phyloP scores from a whole-genome alignment of 305 asterid genomes.

The Salvia sclarea region DNA sequence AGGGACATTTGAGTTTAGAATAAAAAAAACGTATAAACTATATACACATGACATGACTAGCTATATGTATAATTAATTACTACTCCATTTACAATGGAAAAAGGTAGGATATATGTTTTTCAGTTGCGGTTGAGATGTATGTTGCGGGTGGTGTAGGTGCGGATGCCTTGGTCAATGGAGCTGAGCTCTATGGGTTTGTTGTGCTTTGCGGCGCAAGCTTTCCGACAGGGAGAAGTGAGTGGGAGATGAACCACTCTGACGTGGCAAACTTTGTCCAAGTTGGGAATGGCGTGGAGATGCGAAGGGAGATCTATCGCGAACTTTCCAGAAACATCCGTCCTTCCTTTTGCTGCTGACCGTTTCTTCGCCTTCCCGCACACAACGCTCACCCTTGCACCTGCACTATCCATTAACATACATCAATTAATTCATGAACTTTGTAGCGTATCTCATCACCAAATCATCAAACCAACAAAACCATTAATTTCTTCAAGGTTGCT shows the following conservation, averaged over 20 bases:
- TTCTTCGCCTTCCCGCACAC: constrained; percentile 52
- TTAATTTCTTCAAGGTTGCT: no score
- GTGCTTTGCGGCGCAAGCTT: constrained; percentile 36
- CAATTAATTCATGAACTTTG: not conserved
- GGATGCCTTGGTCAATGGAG: constrained; percentile 53
- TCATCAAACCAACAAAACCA: not conserved
- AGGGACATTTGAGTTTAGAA: no score
- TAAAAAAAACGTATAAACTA: no score
- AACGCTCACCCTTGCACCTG: constrained; percentile 73
- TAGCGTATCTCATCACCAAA: constrained; percentile 17
- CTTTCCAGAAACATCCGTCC: constrained; percentile 62
- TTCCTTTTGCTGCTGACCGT: constrained; percentile 42
- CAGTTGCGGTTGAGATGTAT: constrained; percentile 38
- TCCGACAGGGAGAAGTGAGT: constrained; percentile 41
- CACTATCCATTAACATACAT: not conserved
- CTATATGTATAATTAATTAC: no score
- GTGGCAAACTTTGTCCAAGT: constrained; percentile 58
- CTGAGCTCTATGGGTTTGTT: constrained; percentile 36
- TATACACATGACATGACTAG: no score
- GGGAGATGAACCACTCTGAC: constrained; percentile 57
- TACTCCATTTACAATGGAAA: no score
- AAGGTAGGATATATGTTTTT: no score
- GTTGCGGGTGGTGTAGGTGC: constrained; percentile 55
- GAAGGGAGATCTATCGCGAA: constrained; percentile 79
- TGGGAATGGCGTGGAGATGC: constrained; percentile 77